These are phyloP conservation scores for Botryotinia calthae DNA, from an alignment of 2,329 filamentous ascomycete genomes.

Conservation along the genomic window DNA sequence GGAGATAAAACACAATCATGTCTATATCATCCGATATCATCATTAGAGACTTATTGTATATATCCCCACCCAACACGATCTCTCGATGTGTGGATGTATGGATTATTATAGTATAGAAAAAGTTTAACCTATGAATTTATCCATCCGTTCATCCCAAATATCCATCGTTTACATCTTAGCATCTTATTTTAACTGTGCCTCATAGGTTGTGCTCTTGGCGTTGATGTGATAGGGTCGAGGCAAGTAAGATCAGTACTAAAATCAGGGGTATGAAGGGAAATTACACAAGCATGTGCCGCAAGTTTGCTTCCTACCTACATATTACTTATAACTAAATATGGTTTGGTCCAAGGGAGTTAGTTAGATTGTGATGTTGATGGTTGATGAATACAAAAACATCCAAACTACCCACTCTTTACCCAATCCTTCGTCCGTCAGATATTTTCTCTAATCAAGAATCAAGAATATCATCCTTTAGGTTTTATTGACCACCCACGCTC, in stretches of 20 bases:
- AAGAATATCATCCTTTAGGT: neutral
- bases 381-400: constrained; percentile 13
- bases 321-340: neutral
- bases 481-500: constrained; percentile 8
- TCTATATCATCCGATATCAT: neutral
- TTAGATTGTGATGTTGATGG: neutral
- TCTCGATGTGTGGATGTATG: neutral
- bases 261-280: constrained; percentile 12
- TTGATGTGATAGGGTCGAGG: neutral
- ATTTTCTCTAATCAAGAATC: constrained; percentile 6
- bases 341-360: neutral
- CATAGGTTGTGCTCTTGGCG: neutral
- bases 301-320: neutral
- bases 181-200: neutral
- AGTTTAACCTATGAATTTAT: neutral
- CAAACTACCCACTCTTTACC: neutral
- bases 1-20: neutral
- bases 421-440: constrained; percentile 3
- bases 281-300: constrained; percentile 7
- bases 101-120: neutral
- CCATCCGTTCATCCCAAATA: neutral
- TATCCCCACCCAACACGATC: neutral
- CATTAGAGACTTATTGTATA: neutral
- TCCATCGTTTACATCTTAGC: neutral
- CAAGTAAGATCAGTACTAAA: neutral